Conservation (phyloP, 805 yeast species). For the Yamadazyma phyllophila region DNA sequence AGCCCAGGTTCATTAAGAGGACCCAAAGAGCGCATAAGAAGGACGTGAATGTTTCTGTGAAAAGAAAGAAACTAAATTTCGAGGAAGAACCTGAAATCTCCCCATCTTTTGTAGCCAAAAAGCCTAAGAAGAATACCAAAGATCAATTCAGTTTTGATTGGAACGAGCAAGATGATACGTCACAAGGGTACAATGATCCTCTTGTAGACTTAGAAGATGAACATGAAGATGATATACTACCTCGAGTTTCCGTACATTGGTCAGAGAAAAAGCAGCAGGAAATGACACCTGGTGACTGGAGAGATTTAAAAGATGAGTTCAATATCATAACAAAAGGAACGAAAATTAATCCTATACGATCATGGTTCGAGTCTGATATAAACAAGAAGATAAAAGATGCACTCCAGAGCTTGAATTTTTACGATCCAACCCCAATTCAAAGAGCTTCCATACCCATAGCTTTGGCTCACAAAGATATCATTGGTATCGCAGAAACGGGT, state of each 20-base stretch:
- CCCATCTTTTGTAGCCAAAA: not conserved
- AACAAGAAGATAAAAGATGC: constrained; percentile 20
- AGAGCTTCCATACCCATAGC: constrained; percentile 82
- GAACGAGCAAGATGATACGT: constrained; percentile 68
- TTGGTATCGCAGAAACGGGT: constrained; percentile 96
- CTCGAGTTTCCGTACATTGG: constrained; percentile 45
- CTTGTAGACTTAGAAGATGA: constrained; percentile 19
- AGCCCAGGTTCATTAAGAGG: constrained; percentile 13
- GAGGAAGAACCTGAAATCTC: not conserved
- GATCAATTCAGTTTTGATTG: constrained; percentile 64
- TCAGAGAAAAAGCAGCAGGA: constrained; percentile 54
- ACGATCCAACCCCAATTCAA: constrained; percentile 86
- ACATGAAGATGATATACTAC: constrained; percentile 10
- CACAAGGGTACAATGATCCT: constrained; percentile 37
- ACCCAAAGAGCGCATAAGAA: constrained; percentile 1
- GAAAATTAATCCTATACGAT: constrained; percentile 58
- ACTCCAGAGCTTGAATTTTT: constrained; percentile 45
- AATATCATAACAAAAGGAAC: constrained; percentile 60
- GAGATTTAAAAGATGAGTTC: constrained; percentile 77
- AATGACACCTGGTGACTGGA: constrained; percentile 88
- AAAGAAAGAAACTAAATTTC: not conserved
- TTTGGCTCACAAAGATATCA: constrained; percentile 55
- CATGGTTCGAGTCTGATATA: constrained; percentile 63
- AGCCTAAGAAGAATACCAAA: not conserved
- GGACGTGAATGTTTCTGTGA: not conserved